Evolutionary conservation across 1,284 basidiomycete genomes (phyloP).

Genomic region (Porogramme epimiltina): DNA sequence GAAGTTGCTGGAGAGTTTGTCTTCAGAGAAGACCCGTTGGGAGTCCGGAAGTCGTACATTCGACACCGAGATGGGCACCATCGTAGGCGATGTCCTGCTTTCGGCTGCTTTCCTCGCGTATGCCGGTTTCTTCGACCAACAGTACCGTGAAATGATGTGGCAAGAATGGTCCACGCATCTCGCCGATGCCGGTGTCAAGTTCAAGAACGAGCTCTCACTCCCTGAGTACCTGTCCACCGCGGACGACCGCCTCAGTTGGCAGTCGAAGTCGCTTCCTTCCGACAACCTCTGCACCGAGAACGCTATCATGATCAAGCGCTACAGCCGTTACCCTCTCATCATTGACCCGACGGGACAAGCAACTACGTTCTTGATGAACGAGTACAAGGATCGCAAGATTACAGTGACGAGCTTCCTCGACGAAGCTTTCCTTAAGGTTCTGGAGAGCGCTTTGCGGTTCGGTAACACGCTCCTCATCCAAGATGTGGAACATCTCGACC

Average conservation of each 20-base stretch:
- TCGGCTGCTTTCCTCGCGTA: conserved; percentile 98
- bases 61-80: conserved; percentile 98
- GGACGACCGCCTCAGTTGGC: conserved; percentile 96
- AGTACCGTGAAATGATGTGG: conserved; percentile 98
- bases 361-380: conserved; percentile 90
- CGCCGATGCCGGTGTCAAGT: conserved; percentile 87
- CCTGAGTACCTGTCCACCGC: conserved; percentile 97
- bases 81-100: conserved; percentile 95
- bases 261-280: conserved; percentile 90
- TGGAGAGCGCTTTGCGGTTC: conserved; percentile 98
- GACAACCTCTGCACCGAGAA: conserved; percentile 98
- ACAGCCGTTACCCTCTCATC: conserved; percentile 97
- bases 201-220: conserved; percentile 90
- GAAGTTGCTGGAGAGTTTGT: conserved; percentile 92
- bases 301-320: conserved; percentile 98
- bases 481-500: conserved; percentile 97
- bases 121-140: conserved; percentile 98
- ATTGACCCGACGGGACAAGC: conserved; percentile 99
- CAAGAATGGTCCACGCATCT: conserved; percentile 93
- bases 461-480: conserved; percentile 97
- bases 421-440: conserved; percentile 96
- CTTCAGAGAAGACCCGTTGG: conserved; percentile 95
- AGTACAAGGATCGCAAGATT: conserved; percentile 96
- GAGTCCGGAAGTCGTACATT: conserved; percentile 95
- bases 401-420: conserved; percentile 98